Evolutionary conservation across 306 rosid species (phyloP).

Genomic region (Ormosia semicastrata): DNA sequence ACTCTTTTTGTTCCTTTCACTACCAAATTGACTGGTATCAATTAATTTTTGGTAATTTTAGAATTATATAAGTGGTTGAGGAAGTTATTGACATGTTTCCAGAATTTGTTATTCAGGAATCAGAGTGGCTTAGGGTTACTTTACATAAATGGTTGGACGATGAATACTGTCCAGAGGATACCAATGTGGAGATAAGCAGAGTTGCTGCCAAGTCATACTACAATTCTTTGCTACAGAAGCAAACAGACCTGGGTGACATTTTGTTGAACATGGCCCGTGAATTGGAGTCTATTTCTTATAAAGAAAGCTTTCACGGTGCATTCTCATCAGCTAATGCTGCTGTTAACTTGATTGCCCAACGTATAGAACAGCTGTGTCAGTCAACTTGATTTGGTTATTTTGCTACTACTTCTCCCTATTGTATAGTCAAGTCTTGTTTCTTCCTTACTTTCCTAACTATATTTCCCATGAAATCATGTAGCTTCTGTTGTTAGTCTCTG

Average conservation of each 20-base stretch:
- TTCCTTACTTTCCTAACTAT: background rate
- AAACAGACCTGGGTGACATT: constrained; percentile 77
- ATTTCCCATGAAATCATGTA: background rate
- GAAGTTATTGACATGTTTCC: background rate
- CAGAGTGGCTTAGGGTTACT: constrained; percentile 86
- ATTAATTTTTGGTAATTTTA: background rate
- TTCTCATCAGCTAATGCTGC: constrained; percentile 97
- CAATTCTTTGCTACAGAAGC: constrained; percentile 56
- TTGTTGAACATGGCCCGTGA: constrained; percentile 73
- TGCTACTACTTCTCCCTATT: background rate
- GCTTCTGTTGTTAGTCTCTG: background rate
- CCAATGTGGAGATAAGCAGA: constrained; percentile 85
- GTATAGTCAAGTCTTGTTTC: background rate
- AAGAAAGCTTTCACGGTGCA: constrained; percentile 95
- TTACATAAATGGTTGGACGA: constrained; percentile 93
- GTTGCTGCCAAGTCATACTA: constrained; percentile 82
- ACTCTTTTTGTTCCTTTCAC: background rate
- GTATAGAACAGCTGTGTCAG: constrained; percentile 53
- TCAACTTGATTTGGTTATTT: background rate
- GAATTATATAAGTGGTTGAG: background rate
- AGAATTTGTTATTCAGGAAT: constrained; percentile 55
- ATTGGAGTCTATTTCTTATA: constrained; percentile 72
- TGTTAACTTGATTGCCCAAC: constrained; percentile 66
- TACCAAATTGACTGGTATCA: background rate
- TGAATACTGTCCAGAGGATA: constrained; percentile 91